Evolutionary conservation across 805 yeast species (phyloP), one percentile per base, ranked within the genome.

Genomic region (Nakazawaea holstii): DNA sequence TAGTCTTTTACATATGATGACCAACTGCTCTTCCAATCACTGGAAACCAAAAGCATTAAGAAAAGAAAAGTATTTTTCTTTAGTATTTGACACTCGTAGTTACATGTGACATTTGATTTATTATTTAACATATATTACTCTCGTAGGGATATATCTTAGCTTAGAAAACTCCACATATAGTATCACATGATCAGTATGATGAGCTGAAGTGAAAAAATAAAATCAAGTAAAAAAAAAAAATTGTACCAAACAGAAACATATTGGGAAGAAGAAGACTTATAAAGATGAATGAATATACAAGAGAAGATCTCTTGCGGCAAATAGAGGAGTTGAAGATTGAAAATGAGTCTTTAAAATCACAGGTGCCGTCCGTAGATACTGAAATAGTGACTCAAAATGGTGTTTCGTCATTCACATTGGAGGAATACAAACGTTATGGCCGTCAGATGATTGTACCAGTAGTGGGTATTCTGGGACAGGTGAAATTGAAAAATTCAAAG

Each of bases 381-480:
- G 17, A 14, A 26, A 20, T n/a, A 13, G 13, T 20, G 24, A 14
- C 20, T 11, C 42, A 32, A 24, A 33, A 35, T 14, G 15, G 39
- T 43, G 3, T 43, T 29, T 20, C 53, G 53, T 6, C 46, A 3
- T 49, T 72, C 43, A 53, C 79, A 1, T 61, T 76, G 15, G 87
- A 83, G 35, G 99, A 94, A 61, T 90, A 82, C 61, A 66, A 64
- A 29, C 68, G 97, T 33, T 94, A 94, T 64, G 98, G 99, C 3
- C 75, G 99, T 46, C 99, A 94, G 59, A 85, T 94, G 92, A 80
- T 91, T 26, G 97, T 94, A 1, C 94, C 95, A 2, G 85, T 79
- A 49, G 70, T 90, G 43, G 88, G 90, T 1, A 44, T 66, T 3
- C 49, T 64, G 1, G 74, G 80, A 2, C 99, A 94, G 61, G 44